Evolutionary conservation across 2,329 filamentous ascomycete genomes (phyloP).

Genomic region (Clonostachys byssicola): DNA sequence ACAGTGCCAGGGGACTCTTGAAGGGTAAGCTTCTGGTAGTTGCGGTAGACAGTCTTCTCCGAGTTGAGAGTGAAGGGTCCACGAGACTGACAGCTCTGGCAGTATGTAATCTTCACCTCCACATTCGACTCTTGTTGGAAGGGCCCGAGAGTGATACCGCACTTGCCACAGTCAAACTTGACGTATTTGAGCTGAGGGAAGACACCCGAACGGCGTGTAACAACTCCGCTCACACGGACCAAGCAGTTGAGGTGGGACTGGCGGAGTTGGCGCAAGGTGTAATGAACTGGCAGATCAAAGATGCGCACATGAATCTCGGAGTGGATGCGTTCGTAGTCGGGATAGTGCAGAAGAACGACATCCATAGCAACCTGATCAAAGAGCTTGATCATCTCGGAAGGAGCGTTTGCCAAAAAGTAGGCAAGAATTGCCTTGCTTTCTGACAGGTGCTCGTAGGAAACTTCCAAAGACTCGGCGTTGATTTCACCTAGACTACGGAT

Average conservation of each 20-base stretch:
- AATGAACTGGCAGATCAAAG: constrained; percentile 88
- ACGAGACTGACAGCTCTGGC: constrained; percentile 91
- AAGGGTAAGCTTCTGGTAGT: constrained; percentile 96
- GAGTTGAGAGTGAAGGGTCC: constrained; percentile 95
- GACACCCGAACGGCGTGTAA: constrained; percentile 89
- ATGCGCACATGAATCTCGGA: constrained; percentile 97
- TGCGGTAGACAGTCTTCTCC: constrained; percentile 96
- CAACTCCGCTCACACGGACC: constrained; percentile 89
- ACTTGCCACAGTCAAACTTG: constrained; percentile 96
- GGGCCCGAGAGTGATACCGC: constrained; percentile 83
- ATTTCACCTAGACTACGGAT: constrained; percentile 95
- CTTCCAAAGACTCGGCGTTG: constrained; percentile 93
- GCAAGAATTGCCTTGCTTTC: constrained; percentile 89
- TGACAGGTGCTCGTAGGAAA: constrained; percentile 90
- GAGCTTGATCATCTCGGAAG: constrained; percentile 89
- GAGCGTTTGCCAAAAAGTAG: constrained; percentile 94
- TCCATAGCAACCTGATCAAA: constrained; percentile 98
- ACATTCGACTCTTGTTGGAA: constrained; percentile 97
- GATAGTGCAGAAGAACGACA: constrained; percentile 91
- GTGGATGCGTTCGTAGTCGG: constrained; percentile 96
- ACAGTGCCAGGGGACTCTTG: constrained; percentile 97
- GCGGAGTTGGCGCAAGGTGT: constrained; percentile 90
- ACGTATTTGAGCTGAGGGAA: constrained; percentile 98
- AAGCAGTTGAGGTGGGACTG: constrained; percentile 96
- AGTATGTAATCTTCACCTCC: constrained; percentile 94